Conservation (phyloP, 192 early-diverging fungal species). For the Coemansia javaensis region DNA sequence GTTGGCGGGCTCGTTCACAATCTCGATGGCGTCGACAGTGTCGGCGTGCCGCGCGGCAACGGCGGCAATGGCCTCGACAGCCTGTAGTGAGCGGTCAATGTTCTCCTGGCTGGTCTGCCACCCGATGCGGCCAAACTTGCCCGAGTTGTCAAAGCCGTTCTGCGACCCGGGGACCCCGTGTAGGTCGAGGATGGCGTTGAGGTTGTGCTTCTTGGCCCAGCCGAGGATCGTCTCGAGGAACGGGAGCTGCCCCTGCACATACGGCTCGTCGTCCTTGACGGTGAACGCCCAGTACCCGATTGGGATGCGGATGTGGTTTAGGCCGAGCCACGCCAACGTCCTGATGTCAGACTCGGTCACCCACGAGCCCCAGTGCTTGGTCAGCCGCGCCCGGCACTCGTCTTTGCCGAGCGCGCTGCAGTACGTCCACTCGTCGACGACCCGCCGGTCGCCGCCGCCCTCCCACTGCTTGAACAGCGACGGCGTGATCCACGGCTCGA, state of each 20-base stretch:
- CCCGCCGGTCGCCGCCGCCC: conserved; percentile 14
- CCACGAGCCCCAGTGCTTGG: conserved; percentile 54
- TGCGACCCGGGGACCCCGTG: conserved; percentile 61
- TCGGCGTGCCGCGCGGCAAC: conserved; percentile 33
- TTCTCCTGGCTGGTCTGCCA: conserved; percentile 48
- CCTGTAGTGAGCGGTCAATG: conserved; percentile 54
- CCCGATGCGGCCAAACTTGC: conserved; percentile 39
- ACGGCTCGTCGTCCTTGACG: conserved; percentile 50
- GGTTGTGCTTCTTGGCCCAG: conserved; percentile 44
- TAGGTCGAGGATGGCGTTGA: conserved; percentile 56
- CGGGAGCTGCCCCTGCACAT: conserved; percentile 44
- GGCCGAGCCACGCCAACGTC: conserved; percentile 36
- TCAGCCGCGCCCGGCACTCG: conserved; percentile 22
- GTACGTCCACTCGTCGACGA: conserved; percentile 58
- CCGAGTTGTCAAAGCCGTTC: conserved; percentile 60
- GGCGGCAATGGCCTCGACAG: conserved; percentile 49
- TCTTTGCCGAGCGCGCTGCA: conserved; percentile 44
- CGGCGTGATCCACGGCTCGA: conserved; percentile 59
- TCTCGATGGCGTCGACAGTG: conserved; percentile 40
- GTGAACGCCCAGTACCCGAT: conserved; percentile 61
- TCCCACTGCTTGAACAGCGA: conserved; percentile 50
- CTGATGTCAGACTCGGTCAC: conserved; percentile 54
- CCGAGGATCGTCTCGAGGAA: conserved; percentile 34
- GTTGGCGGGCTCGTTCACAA: conserved; percentile 51
- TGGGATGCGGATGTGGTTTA: conserved; percentile 58